Conservation (phyloP, 1,284 basidiomycete species). For the Boletellus sp. region DNA sequence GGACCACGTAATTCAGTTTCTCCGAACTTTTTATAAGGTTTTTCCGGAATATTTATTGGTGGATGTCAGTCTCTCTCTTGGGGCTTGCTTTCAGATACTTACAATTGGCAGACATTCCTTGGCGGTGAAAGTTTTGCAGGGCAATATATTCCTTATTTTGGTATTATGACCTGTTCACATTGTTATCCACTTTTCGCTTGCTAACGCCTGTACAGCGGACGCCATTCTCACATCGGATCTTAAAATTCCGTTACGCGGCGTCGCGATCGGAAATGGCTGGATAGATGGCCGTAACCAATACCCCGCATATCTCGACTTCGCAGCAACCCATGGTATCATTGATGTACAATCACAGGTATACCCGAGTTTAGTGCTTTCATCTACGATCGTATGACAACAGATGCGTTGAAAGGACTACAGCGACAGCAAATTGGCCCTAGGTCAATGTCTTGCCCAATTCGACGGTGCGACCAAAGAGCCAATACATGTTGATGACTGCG, state of each 20-base stretch:
- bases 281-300: constrained; percentile 90
- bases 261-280: constrained; percentile 97
- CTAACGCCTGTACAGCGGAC: constrained; percentile 53
- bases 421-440: constrained; percentile 57
- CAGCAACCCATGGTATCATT: constrained; percentile 76
- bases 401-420: constrained; percentile 51
- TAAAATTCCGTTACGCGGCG: constrained; percentile 65
- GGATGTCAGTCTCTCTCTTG: constrained; percentile 61
- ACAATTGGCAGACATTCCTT: constrained; percentile 71
- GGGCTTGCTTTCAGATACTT: constrained; percentile 10
- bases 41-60: constrained; percentile 85
- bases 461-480: constrained; percentile 52
- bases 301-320: constrained; percentile 86
- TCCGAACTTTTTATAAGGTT: constrained; percentile 83
- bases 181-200: not conserved
- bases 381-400: not conserved
- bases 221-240: constrained; percentile 69
- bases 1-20: constrained; percentile 78
- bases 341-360: constrained; percentile 69
- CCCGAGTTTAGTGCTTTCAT: constrained; percentile 7
- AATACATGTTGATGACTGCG: constrained; percentile 66
- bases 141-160: constrained; percentile 97
- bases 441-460: constrained; percentile 59
- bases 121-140: constrained; percentile 96
- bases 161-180: constrained; percentile 37